phyloP scores from a whole-genome alignment of 2,329 filamentous ascomycete species.

The Fusarium sp. region DNA sequence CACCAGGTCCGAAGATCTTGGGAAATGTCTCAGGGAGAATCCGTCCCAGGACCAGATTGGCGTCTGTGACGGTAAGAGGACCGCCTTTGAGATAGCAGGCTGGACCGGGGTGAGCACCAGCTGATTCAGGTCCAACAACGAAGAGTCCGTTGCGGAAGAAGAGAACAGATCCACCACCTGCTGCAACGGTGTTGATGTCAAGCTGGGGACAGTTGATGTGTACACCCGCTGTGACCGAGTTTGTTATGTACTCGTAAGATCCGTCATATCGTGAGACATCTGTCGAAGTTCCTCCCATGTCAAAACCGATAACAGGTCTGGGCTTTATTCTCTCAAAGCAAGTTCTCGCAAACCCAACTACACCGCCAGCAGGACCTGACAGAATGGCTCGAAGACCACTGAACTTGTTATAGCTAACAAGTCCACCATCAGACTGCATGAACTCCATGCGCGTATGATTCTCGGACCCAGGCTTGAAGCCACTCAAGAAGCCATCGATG shows the following conservation, averaged over 20 bases:
- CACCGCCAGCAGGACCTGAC: slow-evolving; percentile 90
- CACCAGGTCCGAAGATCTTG: slow-evolving; percentile 91
- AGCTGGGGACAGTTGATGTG: slow-evolving; percentile 71
- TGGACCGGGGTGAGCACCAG: slow-evolving; percentile 87
- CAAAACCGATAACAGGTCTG: too few species aligned
- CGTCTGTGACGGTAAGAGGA: slow-evolving; percentile 89
- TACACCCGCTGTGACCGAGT: slow-evolving; percentile 78
- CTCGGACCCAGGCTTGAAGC: slow-evolving; percentile 85
- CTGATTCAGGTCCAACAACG: slow-evolving; percentile 84
- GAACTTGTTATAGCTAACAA: slow-evolving; percentile 82
- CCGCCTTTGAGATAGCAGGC: slow-evolving; percentile 92
- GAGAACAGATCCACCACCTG: slow-evolving; percentile 84
- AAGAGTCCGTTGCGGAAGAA: slow-evolving; percentile 72
- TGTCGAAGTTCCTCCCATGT: too few species aligned
- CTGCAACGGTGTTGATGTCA: slow-evolving; percentile 94
- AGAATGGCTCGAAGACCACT: slow-evolving; percentile 87
- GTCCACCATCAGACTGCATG: slow-evolving; percentile 87
- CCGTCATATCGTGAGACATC: too few species aligned
- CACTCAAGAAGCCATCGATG: slow-evolving; percentile 80
- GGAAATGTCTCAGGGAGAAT: slow-evolving; percentile 92
- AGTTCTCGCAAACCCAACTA: slow-evolving; percentile 84
- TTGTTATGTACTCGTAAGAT: too few species aligned
- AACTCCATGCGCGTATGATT: slow-evolving; percentile 72
- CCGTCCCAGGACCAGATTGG: slow-evolving; percentile 86
- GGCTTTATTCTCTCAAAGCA: neutral